Base-by-base conservation (phyloP, 768 basidiomycete genomes). In the Crucibulum laeve region DNA sequence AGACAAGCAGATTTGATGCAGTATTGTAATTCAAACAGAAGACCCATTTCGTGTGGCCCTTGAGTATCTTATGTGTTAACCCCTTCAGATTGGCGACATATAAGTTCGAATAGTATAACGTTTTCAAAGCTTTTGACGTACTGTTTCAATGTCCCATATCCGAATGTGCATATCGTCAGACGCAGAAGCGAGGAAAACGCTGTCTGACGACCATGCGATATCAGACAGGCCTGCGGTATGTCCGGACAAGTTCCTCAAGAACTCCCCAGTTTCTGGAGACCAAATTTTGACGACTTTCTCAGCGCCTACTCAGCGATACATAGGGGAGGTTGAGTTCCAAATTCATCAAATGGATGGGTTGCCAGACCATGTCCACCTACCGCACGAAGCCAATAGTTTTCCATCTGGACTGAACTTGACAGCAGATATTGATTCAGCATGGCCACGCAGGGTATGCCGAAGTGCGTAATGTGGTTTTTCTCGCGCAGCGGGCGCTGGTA, bases 391-490 rank as follows among this genome's bases (percentile, higher is more conserved):
- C 17, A 96, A 70, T 13, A 84, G 64, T 17, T 77, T 77, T 7
- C 94, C 94, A 58, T 95, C 88, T 0, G 87, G 87, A 55, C 91
- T 91, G 62, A 96, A 97, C 60, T 90, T 91, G 47, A 94, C 83
- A 15, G 91, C 82, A 22, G 92, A 92, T 41, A 96, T 84, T 0
- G 87, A 84, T 55, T 80, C 77, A 4, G 80, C 82, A 58, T 97
- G 93, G 0, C 91, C 94, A 2, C 68, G 65, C 25, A 93, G 69
- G 1, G 76, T 79, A 60, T 86, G 80, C 38, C 71, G 69, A 2
- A 84, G 75, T 53, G 79, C 68, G 57, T 91, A 91, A 51, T 83
- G 73, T n/a, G 87, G 87, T 49, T 69, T 64, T 48, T 76, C 65
- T 49, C 72, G 62, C n/a, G 61, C 58, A 13, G 57, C 54, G 10